phyloP scores from a whole-genome alignment of 2,329 filamentous ascomycete species.

The Thelonectria olida region DNA sequence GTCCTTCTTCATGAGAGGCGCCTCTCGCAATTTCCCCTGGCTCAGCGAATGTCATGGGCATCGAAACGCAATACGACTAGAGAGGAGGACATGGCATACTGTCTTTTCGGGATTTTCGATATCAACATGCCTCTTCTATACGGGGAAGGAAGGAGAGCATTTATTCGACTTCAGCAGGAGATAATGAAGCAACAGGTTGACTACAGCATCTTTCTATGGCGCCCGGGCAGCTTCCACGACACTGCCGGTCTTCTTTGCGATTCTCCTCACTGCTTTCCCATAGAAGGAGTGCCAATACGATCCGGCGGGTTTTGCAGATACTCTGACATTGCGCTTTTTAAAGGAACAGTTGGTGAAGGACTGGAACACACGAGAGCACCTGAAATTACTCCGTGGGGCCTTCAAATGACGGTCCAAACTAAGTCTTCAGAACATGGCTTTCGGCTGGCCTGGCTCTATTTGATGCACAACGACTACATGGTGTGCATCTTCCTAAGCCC shows the following conservation, averaged over 20 bases:
- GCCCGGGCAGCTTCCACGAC: constrained; percentile 2
- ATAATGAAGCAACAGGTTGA: constrained; percentile 18
- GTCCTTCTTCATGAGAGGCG: constrained; percentile 8
- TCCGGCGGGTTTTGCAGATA: constrained; percentile 9
- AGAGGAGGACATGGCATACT: constrained; percentile 19
- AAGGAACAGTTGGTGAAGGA: background rate
- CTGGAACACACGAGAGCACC: background rate
- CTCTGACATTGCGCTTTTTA: background rate
- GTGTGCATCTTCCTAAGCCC: constrained; percentile 7
- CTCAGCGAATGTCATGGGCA: constrained; percentile 21
- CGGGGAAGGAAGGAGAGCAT: constrained; percentile 13
- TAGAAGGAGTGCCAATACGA: constrained; percentile 3
- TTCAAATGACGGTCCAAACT: constrained; percentile 13
- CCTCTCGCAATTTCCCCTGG: background rate
- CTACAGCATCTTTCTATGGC: constrained; percentile 22
- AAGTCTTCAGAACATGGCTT: background rate
- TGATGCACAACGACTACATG: background rate
- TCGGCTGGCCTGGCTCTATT: constrained; percentile 6
- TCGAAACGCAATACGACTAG: constrained; percentile 16
- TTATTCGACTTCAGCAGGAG: constrained; percentile 15
- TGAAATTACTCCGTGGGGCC: constrained; percentile 7
- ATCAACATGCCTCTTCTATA: constrained; percentile 22
- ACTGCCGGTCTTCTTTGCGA: constrained; percentile 14
- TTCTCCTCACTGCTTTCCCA: constrained; percentile 15
- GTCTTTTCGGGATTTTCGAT: constrained; percentile 18